Evolutionary conservation across 1,139 yeast genomes (phyloP).

Genomic region (Spathaspora jeffriesii): DNA sequence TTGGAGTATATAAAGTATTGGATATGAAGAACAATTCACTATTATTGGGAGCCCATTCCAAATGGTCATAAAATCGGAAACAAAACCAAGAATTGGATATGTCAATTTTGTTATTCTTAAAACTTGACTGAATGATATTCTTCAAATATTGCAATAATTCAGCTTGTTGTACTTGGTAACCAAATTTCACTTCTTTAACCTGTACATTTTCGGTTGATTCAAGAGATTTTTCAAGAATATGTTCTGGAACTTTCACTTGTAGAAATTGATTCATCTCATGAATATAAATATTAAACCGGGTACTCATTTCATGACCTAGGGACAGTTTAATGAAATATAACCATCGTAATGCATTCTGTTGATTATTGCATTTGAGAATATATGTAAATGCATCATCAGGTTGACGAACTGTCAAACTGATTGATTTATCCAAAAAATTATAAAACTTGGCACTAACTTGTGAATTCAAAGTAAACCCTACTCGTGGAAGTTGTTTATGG

Average conservation of each 20-base stretch:
- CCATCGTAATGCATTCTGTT: constrained; percentile 60
- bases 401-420: constrained; percentile 41
- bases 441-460: constrained; percentile 50
- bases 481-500: constrained; percentile 24
- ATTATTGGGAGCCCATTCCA: constrained; percentile 72
- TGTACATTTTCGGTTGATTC: constrained; percentile 6
- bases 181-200: constrained; percentile 20
- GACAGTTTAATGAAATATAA: constrained; percentile 53
- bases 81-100: constrained; percentile 44
- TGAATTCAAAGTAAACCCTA: constrained; percentile 19
- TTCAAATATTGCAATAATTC: constrained; percentile 36
- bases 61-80: constrained; percentile 67
- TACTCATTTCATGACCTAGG: constrained; percentile 27
- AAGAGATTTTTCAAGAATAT: constrained; percentile 18
- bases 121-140: constrained; percentile 17
- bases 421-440: constrained; percentile 68
- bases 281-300: constrained; percentile 38
- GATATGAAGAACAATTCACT: constrained; percentile 43
- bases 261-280: constrained; percentile 54
- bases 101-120: background rate
- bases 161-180: constrained; percentile 35
- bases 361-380: constrained; percentile 56
- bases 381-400: constrained; percentile 33
- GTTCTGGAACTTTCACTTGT: constrained; percentile 39
- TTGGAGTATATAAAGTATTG: constrained; percentile 23